phyloP scores from a whole-genome alignment of 2,329 filamentous ascomycete genomes.

The Colletotrichum tropicale region DNA sequence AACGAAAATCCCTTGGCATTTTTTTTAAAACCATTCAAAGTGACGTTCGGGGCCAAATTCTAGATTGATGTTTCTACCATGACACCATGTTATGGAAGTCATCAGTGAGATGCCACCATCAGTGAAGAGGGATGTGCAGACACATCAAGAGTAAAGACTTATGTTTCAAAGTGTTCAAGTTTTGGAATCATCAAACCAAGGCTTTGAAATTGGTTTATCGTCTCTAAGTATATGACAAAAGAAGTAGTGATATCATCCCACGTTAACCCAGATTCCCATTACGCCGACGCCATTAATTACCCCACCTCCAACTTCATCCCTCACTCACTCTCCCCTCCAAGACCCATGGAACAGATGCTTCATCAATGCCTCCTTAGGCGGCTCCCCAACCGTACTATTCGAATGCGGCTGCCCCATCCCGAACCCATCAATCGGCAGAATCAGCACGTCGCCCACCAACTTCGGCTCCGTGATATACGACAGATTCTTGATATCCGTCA shows the following conservation, averaged over 20 bases:
- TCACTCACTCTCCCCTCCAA: neutral
- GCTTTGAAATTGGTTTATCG: neutral
- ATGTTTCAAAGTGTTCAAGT: neutral
- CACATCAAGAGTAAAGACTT: rapidly evolving
- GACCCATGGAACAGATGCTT: conserved; percentile 27
- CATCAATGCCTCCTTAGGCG: conserved; percentile 28
- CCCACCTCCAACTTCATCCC: neutral
- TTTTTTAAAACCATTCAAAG: neutral
- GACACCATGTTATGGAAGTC: neutral
- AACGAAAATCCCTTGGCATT: neutral
- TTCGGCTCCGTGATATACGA: conserved; percentile 19
- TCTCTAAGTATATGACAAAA: neutral
- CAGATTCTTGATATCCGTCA: conserved; percentile 9
- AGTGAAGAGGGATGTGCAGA: neutral
- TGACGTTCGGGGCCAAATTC: neutral
- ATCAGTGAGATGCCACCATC: neutral
- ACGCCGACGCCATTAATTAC: neutral
- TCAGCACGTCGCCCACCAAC: conserved; percentile 23
- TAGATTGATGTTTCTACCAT: neutral
- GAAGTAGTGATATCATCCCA: neutral
- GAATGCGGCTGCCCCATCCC: conserved; percentile 32
- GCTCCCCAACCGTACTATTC: conserved; percentile 28
- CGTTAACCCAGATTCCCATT: neutral
- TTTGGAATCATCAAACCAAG: neutral
- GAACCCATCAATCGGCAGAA: conserved; percentile 30